Conservation (phyloP, 768 basidiomycete genomes). For the Hygrocybe punicea region DNA sequence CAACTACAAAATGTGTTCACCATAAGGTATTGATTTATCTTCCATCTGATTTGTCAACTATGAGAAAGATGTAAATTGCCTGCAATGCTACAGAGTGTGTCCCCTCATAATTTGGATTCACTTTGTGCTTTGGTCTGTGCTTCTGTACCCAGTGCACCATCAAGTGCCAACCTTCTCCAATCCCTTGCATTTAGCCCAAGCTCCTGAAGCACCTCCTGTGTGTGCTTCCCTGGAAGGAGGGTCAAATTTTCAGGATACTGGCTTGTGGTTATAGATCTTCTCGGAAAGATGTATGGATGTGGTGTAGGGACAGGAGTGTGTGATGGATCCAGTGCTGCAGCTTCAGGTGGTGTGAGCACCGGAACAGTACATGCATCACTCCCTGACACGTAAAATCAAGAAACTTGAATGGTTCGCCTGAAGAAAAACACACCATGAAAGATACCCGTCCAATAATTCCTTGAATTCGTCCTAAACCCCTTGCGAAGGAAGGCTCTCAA, state of each 20-base stretch:
- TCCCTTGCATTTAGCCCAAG: constrained; percentile 47
- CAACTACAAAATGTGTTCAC: too few species aligned
- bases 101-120: constrained; percentile 21
- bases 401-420: neutral
- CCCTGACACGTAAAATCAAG: constrained; percentile 35
- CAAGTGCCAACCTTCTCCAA: constrained; percentile 36
- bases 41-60: too few species aligned
- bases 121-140: constrained; percentile 18
- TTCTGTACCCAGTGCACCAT: constrained; percentile 46
- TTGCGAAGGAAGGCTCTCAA: constrained; percentile 53
- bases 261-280: constrained; percentile 8
- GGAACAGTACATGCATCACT: constrained; percentile 72
- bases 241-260: constrained; percentile 15
- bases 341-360: constrained; percentile 63
- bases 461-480: constrained; percentile 58
- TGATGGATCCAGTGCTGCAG: constrained; percentile 41
- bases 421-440: constrained; percentile 53
- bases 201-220: constrained; percentile 49
- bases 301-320: constrained; percentile 44
- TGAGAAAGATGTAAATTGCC: too few species aligned
- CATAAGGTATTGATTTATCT: too few species aligned
- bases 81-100: neutral
- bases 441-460: constrained; percentile 65
- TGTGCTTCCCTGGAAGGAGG: constrained; percentile 53
- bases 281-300: constrained; percentile 47